Conservation (phyloP, 202 grass and related monocot genomes). For the Dendrocalamus latiflorus region DNA sequence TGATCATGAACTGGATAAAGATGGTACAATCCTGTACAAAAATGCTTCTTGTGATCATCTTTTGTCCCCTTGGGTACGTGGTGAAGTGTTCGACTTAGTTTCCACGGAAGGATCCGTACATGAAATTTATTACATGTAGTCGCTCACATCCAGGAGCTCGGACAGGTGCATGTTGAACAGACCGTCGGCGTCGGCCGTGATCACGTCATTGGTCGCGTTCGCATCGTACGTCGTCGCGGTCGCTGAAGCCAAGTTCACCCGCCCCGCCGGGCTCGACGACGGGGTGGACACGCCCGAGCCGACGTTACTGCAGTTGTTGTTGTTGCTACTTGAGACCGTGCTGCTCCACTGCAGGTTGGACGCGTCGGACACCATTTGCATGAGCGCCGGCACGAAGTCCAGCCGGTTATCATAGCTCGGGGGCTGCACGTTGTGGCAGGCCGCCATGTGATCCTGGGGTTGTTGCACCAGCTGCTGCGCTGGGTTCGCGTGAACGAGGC, state of each 20-base stretch:
- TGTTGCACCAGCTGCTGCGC: constrained; percentile 21
- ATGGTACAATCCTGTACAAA: constrained; percentile 53
- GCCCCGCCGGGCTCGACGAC: constrained; percentile 43
- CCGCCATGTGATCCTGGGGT: constrained; percentile 12
- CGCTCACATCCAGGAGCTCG: constrained; percentile 62
- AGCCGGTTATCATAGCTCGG: background rate
- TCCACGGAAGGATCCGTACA: background rate
- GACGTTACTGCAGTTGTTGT: constrained; percentile 24
- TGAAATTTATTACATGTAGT: constrained; percentile 52
- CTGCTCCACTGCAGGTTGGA: constrained; percentile 51
- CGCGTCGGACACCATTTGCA: constrained; percentile 35
- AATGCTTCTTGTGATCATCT: constrained; percentile 19
- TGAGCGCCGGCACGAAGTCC: constrained; percentile 33
- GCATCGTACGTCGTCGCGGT: constrained; percentile 8
- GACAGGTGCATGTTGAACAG: constrained; percentile 59
- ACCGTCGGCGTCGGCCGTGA: constrained; percentile 20
- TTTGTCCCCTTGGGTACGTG: constrained; percentile 20
- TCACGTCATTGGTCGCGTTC: background rate
- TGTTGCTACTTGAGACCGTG: constrained; percentile 28
- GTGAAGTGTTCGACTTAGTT: background rate
- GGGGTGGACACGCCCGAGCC: constrained; percentile 65
- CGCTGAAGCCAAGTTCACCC: constrained; percentile 24
- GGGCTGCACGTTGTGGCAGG: constrained; percentile 5
- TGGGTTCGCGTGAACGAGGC: constrained; percentile 21
- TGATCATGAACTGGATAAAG: constrained; percentile 5